Base-by-base conservation (phyloP, 805 yeast genomes). In the Wickerhamomyces hampshirensis region DNA sequence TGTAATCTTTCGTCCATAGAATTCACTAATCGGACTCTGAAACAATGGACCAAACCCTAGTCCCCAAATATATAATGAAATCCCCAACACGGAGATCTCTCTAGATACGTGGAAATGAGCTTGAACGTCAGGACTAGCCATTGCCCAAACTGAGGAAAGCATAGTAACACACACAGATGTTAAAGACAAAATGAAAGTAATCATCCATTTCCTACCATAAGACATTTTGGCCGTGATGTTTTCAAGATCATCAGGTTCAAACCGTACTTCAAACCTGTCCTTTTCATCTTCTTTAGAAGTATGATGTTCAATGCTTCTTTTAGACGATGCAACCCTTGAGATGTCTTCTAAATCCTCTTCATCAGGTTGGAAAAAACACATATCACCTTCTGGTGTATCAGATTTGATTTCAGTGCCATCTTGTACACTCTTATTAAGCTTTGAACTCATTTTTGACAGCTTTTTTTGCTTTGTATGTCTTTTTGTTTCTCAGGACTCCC, bases 61-160 rank as follows among this genome's bases (percentile, higher is more conserved):
- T 1, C 87, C 85, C 46, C 80, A 65, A n/a, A 82, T 69, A 64
- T 76, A 79, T 24, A 82, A 68, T 0, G 84, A 72, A 4, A 82
- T 79, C 19, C 75, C 72, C 43, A 80, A 59, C 0, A 80, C 64
- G 30, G 68, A 59, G 2, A 77, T 68, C 41, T 81, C 88, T 37
- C 67, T 62, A 1, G 80, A 71, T 2, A 77, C 69, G 19, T 63
- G 58, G 48, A 78, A 79, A 23, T 63, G 56, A 3, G 46, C 56
- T 54, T 59, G 58, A 18, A 80, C 66, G 26, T 75, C 71, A 1
- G 66, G 69, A 3, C 80, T 65, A 12, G 78, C 83, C 43, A 79
- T 68, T 3, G 85, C 70, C 69, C 80, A 84, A 32, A 75, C 68
- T 0, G 88, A 82, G 0, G 89, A 80, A 6, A 83, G 73, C 58